Percentiles rank a stretch among this genome's conserved stretches.
These are phyloP conservation scores for Lachnellula cervina DNA, from an alignment of 2,329 filamentous ascomycete genomes.

Conservation along the genomic window DNA sequence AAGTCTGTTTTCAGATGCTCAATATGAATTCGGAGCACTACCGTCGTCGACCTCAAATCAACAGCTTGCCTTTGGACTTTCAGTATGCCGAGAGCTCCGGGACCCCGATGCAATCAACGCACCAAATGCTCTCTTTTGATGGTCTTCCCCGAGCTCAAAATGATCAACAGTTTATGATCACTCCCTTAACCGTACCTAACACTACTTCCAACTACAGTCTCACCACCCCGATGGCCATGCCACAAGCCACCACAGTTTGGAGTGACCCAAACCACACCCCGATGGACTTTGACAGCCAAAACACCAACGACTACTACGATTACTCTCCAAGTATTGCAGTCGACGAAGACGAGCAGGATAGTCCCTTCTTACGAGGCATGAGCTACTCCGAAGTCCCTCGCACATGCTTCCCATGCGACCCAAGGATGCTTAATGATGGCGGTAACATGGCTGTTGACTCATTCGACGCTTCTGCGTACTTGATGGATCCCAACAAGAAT, in stretches of 20 bases:
- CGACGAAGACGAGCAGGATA: constrained; percentile 14
- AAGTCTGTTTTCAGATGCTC: constrained; percentile 17
- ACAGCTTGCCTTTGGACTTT: constrained; percentile 20
- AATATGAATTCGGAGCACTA: constrained; percentile 27
- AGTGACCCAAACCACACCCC: constrained; percentile 10
- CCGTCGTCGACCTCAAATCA: constrained; percentile 17
- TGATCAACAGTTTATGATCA: constrained; percentile 22
- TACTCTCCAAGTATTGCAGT: constrained; percentile 14
- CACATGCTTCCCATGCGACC: constrained; percentile 15
- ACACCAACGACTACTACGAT: constrained; percentile 18
- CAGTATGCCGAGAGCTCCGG: constrained; percentile 18
- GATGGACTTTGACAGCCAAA: constrained; percentile 15
- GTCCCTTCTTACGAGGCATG: constrained; percentile 4
- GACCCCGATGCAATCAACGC: constrained; percentile 15
- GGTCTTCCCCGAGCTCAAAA: constrained; percentile 21
- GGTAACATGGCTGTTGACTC: constrained; percentile 10
- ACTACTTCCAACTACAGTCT: constrained; percentile 18
- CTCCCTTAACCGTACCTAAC: constrained; percentile 10
- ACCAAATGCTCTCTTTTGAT: constrained; percentile 23
- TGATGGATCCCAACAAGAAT: constrained; percentile 11
- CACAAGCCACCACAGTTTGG: constrained; percentile 19
- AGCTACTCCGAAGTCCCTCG: constrained; percentile 17
- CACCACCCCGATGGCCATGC: constrained; percentile 15
- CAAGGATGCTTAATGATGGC: constrained; percentile 9
- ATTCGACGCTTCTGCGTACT: constrained; percentile 15